These are phyloP conservation scores for Pseudocercospora macadamiae DNA, from an alignment of 2,329 filamentous ascomycete genomes.

Conservation along the genomic window DNA sequence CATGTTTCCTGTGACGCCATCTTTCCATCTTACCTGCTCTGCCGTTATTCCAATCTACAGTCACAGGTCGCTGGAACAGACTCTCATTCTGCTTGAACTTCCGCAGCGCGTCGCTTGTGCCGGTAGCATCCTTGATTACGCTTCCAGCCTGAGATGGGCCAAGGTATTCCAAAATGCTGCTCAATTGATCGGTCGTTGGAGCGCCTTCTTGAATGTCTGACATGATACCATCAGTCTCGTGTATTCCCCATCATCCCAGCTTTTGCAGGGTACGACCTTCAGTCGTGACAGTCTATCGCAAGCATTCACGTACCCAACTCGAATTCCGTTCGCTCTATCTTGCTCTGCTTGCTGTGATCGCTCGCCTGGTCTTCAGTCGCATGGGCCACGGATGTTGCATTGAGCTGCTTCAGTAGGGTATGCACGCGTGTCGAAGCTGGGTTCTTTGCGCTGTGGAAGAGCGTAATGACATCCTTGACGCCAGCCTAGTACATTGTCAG, in stretches of 20 bases:
- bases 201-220: constrained; percentile 73
- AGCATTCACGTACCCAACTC: constrained; percentile 59
- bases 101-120: constrained; percentile 76
- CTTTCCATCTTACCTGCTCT: constrained; percentile 61
- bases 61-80: constrained; percentile 75
- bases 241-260: background rate
- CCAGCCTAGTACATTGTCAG: constrained; percentile 38
- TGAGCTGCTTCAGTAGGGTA: constrained; percentile 78
- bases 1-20: background rate
- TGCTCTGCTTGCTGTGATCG: constrained; percentile 64
- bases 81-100: constrained; percentile 71
- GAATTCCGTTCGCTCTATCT: constrained; percentile 69
- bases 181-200: constrained; percentile 81
- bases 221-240: constrained; percentile 11
- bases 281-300: background rate
- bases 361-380: constrained; percentile 76
- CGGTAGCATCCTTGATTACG: constrained; percentile 73
- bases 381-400: constrained; percentile 67
- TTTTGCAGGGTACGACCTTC: background rate
- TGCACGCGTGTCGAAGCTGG: constrained; percentile 73
- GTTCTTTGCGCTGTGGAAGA: constrained; percentile 85
- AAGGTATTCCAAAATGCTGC: constrained; percentile 81
- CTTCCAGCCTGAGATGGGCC: constrained; percentile 63
- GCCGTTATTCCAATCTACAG: constrained; percentile 94
- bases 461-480: constrained; percentile 79